These are phyloP conservation scores for Malania oleifera DNA, from an alignment of 164 flowering plant genomes.

Conservation along the genomic window DNA sequence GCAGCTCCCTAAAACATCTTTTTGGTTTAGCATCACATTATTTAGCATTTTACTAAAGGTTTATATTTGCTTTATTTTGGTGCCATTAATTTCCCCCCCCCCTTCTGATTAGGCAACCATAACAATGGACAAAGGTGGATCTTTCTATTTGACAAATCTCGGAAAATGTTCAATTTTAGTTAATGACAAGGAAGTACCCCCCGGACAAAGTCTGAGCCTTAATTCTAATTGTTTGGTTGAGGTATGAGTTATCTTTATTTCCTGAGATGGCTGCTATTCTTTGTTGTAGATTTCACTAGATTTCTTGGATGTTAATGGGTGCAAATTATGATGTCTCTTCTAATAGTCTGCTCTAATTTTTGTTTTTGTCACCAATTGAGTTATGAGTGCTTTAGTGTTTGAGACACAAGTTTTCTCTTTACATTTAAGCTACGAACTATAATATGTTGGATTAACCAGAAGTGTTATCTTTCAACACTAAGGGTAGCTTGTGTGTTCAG, in stretches of 20 bases:
- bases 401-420: too few species aligned
- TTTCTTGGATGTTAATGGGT: not conserved
- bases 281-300: not conserved
- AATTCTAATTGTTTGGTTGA: conserved; percentile 64
- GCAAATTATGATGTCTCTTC: not conserved
- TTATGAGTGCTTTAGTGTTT: too few species aligned
- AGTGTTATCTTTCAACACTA: too few species aligned
- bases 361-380: too few species aligned
- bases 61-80: not conserved
- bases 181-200: conserved; percentile 53
- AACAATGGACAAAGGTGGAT: conserved; percentile 62
- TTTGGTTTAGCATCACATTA: not conserved
- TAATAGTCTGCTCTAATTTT: too few species aligned
- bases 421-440: too few species aligned
- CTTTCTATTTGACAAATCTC: conserved; percentile 61
- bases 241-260: conserved; percentile 40
- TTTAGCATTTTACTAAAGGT: not conserved
- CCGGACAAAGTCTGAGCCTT: conserved; percentile 43
- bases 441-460: too few species aligned
- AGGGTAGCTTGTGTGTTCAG: too few species aligned
- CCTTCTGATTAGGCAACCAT: conserved; percentile 54
- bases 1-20: not conserved
- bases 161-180: conserved; percentile 52
- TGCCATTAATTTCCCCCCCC: not conserved
- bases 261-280: not conserved